A percentile compares a stretch with the other conserved stretches of the same genome.
Evolutionary conservation across 106 monocot genomes (phyloP).

Genomic region (Dactylorhiza incarnata): DNA sequence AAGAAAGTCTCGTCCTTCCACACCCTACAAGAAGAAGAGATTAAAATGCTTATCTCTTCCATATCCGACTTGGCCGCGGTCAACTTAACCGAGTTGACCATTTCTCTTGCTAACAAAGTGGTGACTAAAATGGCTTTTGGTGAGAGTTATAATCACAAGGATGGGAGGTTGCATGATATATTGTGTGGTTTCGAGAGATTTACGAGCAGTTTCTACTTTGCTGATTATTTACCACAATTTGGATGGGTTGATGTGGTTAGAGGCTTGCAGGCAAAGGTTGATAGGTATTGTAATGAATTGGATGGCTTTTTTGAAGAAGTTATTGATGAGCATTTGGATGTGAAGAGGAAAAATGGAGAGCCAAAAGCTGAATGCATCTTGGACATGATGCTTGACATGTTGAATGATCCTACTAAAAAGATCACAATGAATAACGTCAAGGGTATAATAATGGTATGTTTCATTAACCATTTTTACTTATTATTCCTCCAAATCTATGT

Average conservation of each 20-base stretch:
- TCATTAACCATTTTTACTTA: too few species aligned
- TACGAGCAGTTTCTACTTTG: not conserved
- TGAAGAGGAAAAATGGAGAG: not conserved
- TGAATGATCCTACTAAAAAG: not conserved
- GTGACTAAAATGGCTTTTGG: not conserved
- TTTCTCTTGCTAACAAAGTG: not conserved
- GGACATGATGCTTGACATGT: slow-evolving; percentile 10
- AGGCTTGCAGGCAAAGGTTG: not conserved
- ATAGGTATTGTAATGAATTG: not conserved
- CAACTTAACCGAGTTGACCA: too few species aligned
- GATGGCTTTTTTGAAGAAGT: slow-evolving; percentile 8
- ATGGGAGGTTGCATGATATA: not conserved
- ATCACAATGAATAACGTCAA: slow-evolving; percentile 20
- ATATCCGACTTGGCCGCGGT: too few species aligned
- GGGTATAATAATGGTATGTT: slow-evolving; percentile 30
- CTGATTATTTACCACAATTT: slow-evolving; percentile 4
- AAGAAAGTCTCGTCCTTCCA: not conserved
- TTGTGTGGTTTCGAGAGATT: not conserved
- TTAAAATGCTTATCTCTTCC: not conserved
- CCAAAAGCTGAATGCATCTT: slow-evolving; percentile 3
- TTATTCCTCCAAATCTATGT: too few species aligned
- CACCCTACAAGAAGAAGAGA: not conserved
- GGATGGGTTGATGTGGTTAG: slow-evolving; percentile 4
- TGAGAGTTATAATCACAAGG: not conserved
- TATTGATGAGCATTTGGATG: not conserved